Evolutionary conservation across 2,329 filamentous ascomycete species (phyloP), one percentile per base, ranked within the genome.

Genomic region (Alternaria sp.): DNA sequence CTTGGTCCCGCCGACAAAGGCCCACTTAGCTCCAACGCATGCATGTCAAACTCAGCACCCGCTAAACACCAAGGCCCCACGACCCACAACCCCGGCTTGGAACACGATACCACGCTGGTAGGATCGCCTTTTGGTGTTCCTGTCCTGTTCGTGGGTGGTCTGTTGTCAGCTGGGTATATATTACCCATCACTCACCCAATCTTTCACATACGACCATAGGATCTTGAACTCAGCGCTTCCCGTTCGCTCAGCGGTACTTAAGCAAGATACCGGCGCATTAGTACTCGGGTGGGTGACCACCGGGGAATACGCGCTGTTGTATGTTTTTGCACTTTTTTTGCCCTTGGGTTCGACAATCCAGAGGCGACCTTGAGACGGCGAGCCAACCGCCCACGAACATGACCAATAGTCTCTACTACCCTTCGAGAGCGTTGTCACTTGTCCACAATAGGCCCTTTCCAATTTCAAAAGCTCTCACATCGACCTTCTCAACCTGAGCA

Each of bases 131-230:
- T 1, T 15, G 3, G 10, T n/a, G 17, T 21, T 30, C 12, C 15
- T 1, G 4, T 0, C 3, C 9, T 15, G 3, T 9, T 13, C 13
- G 17, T 30, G 7, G 2, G 28, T 19, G 1, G 3, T 0, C 1
- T 2, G 4, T 0, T 0, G n/a, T 5, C 11, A 1, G 0, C 7
- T 12, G 28, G 28, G 10, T 2, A 3, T 1, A 36, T 23, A 3
- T n/a, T 2, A 1, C 3, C 2, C 0, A 5, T 19, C 12, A n/a
- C 0, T 17, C 12, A 23, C 17, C 3, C 2, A 1, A 12, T 12
- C 28, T 1, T 32, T 3, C 49, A 32, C 36, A 40, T 40, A 40
- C 36, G 15, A 40, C 36, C n/a, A 40, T 40, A 40, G 36, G 36
- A 40, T 3, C 4, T 17, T 17, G n/a, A 17, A n/a, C n/a, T n/a